Evolutionary conservation across 441 rosid genomes (phyloP).

Genomic region (Erysimum pusillum): DNA sequence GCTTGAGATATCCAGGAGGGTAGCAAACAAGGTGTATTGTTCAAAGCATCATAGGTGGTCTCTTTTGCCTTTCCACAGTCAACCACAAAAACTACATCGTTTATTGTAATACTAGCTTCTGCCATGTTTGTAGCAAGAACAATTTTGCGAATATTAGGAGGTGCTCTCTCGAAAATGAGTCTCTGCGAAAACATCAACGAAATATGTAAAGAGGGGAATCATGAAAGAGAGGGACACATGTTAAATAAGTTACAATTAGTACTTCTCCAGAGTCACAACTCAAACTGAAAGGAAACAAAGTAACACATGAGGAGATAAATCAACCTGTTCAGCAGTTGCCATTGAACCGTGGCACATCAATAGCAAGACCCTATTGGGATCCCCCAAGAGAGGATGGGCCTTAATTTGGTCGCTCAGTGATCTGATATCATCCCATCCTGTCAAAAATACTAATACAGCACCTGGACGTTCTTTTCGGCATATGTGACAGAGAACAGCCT

Average conservation of each 20-base stretch:
- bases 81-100: conserved; percentile 93
- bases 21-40: conserved; percentile 96
- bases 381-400: conserved; percentile 98
- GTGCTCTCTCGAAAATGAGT: conserved; percentile 88
- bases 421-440: conserved; percentile 99
- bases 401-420: conserved; percentile 92
- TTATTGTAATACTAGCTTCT: conserved; percentile 98
- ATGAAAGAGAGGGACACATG: conserved; percentile 7
- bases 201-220: conserved; percentile 9
- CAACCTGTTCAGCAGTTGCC: conserved; percentile 98
- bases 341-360: conserved; percentile 97
- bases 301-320: conserved; percentile 20
- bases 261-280: not conserved
- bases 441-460: conserved; percentile 95
- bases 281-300: conserved; percentile 29
- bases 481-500: conserved; percentile 94
- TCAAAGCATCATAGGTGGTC: conserved; percentile 97
- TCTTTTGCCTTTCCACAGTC: conserved; percentile 99
- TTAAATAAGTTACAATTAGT: not conserved
- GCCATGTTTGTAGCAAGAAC: conserved; percentile 99
- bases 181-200: conserved; percentile 65
- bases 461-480: conserved; percentile 97
- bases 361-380: conserved; percentile 94
- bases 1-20: conserved; percentile 99
- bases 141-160: conserved; percentile 86